Evolutionary conservation across 768 basidiomycete species (phyloP).

Genomic region (Mycena leptocephala): DNA sequence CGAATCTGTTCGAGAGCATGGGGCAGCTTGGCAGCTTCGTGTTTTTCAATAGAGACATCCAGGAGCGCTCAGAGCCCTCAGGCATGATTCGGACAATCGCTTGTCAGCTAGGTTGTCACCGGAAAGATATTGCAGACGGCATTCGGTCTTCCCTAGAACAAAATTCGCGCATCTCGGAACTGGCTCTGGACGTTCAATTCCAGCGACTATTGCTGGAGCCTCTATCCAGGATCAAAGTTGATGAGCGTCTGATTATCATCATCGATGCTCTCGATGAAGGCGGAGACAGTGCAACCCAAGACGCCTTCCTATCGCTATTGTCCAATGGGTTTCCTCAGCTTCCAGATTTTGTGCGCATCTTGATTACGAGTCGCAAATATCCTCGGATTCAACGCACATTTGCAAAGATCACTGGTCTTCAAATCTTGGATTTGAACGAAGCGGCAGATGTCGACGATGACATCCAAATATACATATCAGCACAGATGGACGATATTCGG

Average conservation of each 20-base stretch:
- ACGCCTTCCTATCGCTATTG: neutral
- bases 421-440: neutral
- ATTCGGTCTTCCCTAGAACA: constrained; percentile 45
- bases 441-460: neutral
- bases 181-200: constrained; percentile 49
- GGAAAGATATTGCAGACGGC: constrained; percentile 44
- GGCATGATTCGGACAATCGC: constrained; percentile 52
- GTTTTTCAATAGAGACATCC: constrained; percentile 52
- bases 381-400: neutral
- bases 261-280: constrained; percentile 24
- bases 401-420: neutral
- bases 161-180: constrained; percentile 47
- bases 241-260: neutral
- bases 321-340: neutral
- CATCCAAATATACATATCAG: constrained; percentile 1
- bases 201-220: constrained; percentile 52
- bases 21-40: constrained; percentile 53
- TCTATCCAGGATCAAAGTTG: constrained; percentile 2
- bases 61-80: constrained; percentile 46
- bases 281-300: neutral
- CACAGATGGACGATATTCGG: neutral
- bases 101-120: constrained; percentile 51
- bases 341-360: constrained; percentile 10
- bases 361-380: constrained; percentile 20
- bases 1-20: constrained; percentile 48